These are phyloP conservation scores for Scheffersomyces parashehatae DNA, from an alignment of 1,139 yeast genomes.

Conservation along the genomic window DNA sequence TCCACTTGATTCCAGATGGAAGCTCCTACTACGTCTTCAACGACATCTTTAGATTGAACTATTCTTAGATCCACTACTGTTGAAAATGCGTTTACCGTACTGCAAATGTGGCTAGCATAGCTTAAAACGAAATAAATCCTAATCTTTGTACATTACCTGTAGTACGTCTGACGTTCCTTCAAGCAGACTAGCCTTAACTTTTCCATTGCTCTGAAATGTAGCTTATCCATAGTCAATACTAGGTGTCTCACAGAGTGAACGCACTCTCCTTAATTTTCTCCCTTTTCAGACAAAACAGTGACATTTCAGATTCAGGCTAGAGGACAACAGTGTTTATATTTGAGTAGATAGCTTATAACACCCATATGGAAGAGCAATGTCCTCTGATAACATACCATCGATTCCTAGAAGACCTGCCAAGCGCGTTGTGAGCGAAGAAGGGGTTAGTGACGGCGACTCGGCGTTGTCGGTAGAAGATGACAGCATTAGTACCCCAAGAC, in stretches of 20 bases:
- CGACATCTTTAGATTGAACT: slow-evolving; percentile 94
- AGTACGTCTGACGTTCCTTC: too few species aligned
- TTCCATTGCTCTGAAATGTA: too few species aligned
- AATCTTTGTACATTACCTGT: too few species aligned
- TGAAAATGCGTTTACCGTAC: too few species aligned
- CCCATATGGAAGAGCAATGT: neutral
- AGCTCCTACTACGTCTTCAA: slow-evolving; percentile 90
- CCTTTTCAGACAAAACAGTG: neutral
- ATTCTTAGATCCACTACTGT: slow-evolving; percentile 35
- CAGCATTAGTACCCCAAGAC: too few species aligned
- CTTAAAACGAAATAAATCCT: too few species aligned
- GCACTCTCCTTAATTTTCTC: neutral
- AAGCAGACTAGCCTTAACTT: too few species aligned
- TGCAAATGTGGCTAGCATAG: too few species aligned
- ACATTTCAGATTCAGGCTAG: neutral
- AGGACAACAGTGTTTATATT: neutral
- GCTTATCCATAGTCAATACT: too few species aligned
- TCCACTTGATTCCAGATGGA: slow-evolving; percentile 93
- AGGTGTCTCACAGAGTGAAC: neutral
- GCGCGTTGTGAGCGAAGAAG: too few species aligned
- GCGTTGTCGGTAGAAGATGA: too few species aligned
- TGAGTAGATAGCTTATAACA: neutral
- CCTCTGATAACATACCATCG: neutral
- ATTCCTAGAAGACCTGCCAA: neutral
- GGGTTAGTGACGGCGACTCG: too few species aligned